Percentiles rank a stretch among this genome's conserved stretches.
These are phyloP conservation scores for Cryptococcus hybrid DNA, from an alignment of 1,284 basidiomycete genomes.

Conservation along the genomic window DNA sequence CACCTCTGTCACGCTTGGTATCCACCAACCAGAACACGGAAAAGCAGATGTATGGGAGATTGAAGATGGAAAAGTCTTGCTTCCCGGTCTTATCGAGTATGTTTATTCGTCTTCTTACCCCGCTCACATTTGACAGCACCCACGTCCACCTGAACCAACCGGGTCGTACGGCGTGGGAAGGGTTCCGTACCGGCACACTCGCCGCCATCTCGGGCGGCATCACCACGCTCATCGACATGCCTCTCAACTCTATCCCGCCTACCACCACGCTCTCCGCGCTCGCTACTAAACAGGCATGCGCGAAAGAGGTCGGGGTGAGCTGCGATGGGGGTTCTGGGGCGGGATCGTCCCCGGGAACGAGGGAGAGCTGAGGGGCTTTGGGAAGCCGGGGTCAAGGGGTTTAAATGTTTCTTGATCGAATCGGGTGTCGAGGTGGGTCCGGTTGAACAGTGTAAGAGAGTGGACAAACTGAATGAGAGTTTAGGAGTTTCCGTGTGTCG, in stretches of 20 bases:
- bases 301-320: conserved; percentile 53
- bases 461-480: background rate
- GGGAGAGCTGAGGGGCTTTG: conserved; percentile 54
- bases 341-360: conserved; percentile 70
- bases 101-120: conserved; percentile 33
- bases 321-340: conserved; percentile 90
- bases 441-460: background rate
- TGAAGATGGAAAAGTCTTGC: conserved; percentile 48
- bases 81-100: conserved; percentile 84
- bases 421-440: conserved; percentile 78
- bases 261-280: conserved; percentile 80
- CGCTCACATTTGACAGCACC: conserved; percentile 54
- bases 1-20: conserved; percentile 52
- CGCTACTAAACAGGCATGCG: conserved; percentile 65
- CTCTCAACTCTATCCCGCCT: conserved; percentile 89
- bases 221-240: conserved; percentile 93
- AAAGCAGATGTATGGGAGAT: conserved; percentile 6
- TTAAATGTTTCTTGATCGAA: conserved; percentile 93
- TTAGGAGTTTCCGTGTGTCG: conserved; percentile 86
- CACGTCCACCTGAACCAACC: conserved; percentile 95
- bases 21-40: background rate
- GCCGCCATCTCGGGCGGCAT: conserved; percentile 87
- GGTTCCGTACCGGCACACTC: conserved; percentile 82
- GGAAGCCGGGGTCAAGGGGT: conserved; percentile 78
- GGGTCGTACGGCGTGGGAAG: conserved; percentile 77